Base-by-base conservation (phyloP, 2,329 filamentous ascomycete genomes). In the Pyrenophora teres region DNA sequence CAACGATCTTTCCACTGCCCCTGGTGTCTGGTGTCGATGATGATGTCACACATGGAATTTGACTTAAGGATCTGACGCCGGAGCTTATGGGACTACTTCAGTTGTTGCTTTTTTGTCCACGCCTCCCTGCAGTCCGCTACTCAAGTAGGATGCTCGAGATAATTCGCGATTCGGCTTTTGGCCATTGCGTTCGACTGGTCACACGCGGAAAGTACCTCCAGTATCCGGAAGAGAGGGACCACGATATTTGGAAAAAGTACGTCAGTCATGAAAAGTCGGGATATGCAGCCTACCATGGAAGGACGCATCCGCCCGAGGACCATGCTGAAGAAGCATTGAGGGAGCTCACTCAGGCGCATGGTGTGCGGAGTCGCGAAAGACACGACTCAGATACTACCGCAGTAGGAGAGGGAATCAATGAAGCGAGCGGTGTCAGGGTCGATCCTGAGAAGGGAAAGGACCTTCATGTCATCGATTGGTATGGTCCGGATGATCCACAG, bases 371-470 rank as follows among this genome's bases (percentile, higher is more conserved):
- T 6, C 52, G 59, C 2, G 56, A 59, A 23, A 45, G 43, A 27
- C 31, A 48, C 16, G 39, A 45, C 27, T 59, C 58, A 8, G 44
- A 54, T 9, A 56, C 56, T 10, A 43, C 23, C 3, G 62, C 51
- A 8, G 67, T 49, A 36, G 54, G 43, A 1, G 53, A 65, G 3
- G 61, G 62, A 1, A 59, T 56, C 13, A 61, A 69, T 39, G 58
- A 75, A 23, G 67, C 71, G 3, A 79, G 73, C 38, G 77, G 76
- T 16, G 70, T 75, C 7, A 66, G 64, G 25, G 66, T 81, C 12
- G 80, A 83, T 62, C 71, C 76, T 1, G 81, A 83, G 57, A 83
- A 82, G 56, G 80, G 80, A 0, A 74, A 68, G 52, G 79, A 83
- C 62, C 62, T 76, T 6, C 68, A 78, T 46, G 66, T 84, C 5